A percentile compares a stretch with the other conserved stretches of the same genome.
Evolutionary conservation across 78 protist genomes (phyloP).

Genomic region (Emiliania huxleyi): DNA sequence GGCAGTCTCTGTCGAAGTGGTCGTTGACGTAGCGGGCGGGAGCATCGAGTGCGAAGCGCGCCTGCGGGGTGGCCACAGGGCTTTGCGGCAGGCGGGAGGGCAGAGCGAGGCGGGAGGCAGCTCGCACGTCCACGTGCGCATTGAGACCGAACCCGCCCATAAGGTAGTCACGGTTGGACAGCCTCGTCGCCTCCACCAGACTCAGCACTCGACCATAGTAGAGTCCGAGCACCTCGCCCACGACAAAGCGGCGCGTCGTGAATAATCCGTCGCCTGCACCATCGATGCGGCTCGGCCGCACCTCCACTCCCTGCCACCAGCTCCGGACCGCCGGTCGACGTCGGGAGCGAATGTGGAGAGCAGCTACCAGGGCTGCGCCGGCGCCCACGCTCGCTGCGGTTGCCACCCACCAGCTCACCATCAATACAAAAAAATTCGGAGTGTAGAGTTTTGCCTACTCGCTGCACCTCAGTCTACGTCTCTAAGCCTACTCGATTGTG

Average conservation of each 20-base stretch:
- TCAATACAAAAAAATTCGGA: no score
- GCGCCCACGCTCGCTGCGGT: no score
- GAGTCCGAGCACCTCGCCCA: not conserved
- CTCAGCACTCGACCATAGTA: not conserved
- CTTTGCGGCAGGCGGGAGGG: no score
- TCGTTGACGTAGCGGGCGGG: conserved; percentile 26
- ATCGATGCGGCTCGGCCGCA: not conserved
- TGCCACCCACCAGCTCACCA: no score
- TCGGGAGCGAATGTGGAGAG: no score
- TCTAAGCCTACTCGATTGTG: not conserved
- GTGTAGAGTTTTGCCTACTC: no score
- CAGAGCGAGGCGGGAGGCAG: no score
- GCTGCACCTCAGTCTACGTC: no score
- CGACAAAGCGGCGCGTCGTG: not conserved
- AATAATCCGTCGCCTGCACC: conserved; percentile 22
- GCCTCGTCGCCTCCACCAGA: not conserved
- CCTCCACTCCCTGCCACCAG: conserved; percentile 13
- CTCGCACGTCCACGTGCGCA: conserved; percentile 27
- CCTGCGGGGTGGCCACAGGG: no score
- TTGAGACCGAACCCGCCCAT: conserved; percentile 42
- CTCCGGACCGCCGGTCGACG: no score
- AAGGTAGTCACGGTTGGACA: conserved; percentile 14
- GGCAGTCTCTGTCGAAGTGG: not conserved
- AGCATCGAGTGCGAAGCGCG: not conserved
- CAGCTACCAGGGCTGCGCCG: no score